Evolutionary conservation across 495 filamentous ascomycete species (phyloP), one percentile per base, ranked within the genome.

Genomic region (Lasiosphaeria miniovina): DNA sequence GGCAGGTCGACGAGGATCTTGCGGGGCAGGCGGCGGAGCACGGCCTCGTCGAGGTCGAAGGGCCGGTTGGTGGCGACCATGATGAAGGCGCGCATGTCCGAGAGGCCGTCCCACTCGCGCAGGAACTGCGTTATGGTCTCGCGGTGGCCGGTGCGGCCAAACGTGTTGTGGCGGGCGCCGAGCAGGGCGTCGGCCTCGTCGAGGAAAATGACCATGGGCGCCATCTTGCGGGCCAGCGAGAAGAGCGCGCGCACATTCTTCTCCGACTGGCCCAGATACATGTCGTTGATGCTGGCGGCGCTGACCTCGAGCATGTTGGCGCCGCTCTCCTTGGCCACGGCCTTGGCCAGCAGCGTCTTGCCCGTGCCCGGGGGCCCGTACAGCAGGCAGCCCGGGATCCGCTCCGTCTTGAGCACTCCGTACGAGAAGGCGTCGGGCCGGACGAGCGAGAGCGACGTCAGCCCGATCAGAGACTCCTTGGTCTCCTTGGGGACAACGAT

Each of bases 11-110:
- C 87, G 0, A 98, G 80, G 12, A 98, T 78, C 57, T 91, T 81
- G 31, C 94, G 78, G 6, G 94, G 95, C 24, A 98, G 81, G 35
- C 88, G 81, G 2, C 94, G 82, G 24, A 98, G 84, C 24, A 96
- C 90, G 3, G 94, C 94, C 65, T 98, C 94, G 66, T 98, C 94
- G 2, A 98, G 83, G 66, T 98, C 93, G 59, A 96, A 96, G 0
- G 93, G 93, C 12, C 93, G 79, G 69, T 98, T 98, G 11, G 91
- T 96, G n/a, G 94, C 94, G 0, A 98, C 91, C 95, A 98, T 97
- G 71, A 98, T 95, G 73, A 98, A 98, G 3, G 93, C 91, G 6
- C 88, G 88, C 50, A 86, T 79, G 61, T 90, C 87, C 45, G 85
- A 88, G 82, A 98, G 88, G 14, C 95, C 94, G 65, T 97, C 94